Percentiles rank a stretch among this genome's conserved stretches.
Evolutionary conservation across 441 rosid genomes (phyloP).

Genomic region (Rhodomyrtus psidioides): DNA sequence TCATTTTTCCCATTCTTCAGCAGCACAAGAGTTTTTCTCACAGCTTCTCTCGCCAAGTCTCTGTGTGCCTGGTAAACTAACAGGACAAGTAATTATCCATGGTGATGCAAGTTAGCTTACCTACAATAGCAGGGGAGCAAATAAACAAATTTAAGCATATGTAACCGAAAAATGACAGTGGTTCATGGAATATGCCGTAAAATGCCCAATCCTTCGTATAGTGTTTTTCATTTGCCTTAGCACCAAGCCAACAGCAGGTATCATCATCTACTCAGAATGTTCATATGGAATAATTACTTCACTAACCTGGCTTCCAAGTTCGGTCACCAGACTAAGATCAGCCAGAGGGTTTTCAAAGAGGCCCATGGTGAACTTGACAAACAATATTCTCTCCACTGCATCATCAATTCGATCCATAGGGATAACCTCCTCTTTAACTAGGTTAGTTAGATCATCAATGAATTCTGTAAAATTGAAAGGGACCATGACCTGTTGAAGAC

Average conservation of each 20-base stretch:
- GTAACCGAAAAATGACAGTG: not conserved
- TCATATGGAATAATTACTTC: not conserved
- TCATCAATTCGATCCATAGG: conserved; percentile 70
- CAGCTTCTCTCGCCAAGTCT: conserved; percentile 68
- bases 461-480: conserved; percentile 63
- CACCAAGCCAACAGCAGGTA: not conserved
- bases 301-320: conserved; percentile 71
- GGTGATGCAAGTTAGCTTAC: not conserved
- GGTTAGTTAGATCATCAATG: conserved; percentile 47
- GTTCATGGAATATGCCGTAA: not conserved
- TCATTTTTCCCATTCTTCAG: conserved; percentile 52
- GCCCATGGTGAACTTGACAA: conserved; percentile 67
- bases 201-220: not conserved
- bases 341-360: conserved; percentile 80
- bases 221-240: not conserved
- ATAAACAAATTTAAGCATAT: not conserved
- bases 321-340: conserved; percentile 45
- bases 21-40: conserved; percentile 58
- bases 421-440: conserved; percentile 42
- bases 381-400: conserved; percentile 65
- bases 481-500: conserved; percentile 53
- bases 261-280: not conserved
- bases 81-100: not conserved
- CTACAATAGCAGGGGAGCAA: not conserved
- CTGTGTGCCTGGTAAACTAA: conserved; percentile 38